Conservation (phyloP, 495 filamentous ascomycete species). For the Tuber borchii region DNA sequence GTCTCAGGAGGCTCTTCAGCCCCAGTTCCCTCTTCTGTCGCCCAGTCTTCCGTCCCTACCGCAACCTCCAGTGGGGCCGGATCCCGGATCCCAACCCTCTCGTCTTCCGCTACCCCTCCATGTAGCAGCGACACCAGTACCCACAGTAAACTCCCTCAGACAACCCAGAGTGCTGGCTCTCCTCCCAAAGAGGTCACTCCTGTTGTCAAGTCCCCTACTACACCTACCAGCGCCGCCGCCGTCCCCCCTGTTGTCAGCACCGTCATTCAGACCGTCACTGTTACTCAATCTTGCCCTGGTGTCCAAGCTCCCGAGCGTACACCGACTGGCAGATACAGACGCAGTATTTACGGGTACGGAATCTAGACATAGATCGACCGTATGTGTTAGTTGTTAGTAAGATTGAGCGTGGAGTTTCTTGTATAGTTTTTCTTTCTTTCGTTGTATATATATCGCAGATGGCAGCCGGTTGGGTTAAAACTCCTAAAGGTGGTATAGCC, state of each 20-base stretch:
- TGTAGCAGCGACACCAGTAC: conserved; percentile 19
- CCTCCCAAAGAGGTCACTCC: not conserved
- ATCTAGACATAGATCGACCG: not conserved
- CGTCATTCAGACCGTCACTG: conserved; percentile 22
- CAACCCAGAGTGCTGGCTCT: not conserved
- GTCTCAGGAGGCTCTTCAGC: conserved; percentile 8
- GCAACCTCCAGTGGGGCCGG: not conserved
- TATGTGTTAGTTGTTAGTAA: not conserved
- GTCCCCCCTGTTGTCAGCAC: conserved; percentile 22
- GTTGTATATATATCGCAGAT: not conserved
- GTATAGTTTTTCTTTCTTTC: not conserved
- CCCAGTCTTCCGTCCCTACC: not conserved
- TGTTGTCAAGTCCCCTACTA: not conserved
- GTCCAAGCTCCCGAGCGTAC: conserved; percentile 9
- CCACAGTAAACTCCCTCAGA: not conserved
- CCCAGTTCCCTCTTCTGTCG: not conserved
- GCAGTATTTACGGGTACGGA: conserved; percentile 14
- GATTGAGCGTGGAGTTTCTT: not conserved
- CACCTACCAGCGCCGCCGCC: not conserved
- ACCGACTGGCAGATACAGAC: conserved; percentile 15
- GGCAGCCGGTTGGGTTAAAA: not conserved
- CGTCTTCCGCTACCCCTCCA: conserved; percentile 10
- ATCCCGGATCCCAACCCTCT: conserved; percentile 19
- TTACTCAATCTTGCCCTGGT: not conserved
- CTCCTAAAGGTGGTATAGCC: not conserved